phyloP scores from a whole-genome alignment of 208 protist species.

The Acanthamoeba royreba region DNA sequence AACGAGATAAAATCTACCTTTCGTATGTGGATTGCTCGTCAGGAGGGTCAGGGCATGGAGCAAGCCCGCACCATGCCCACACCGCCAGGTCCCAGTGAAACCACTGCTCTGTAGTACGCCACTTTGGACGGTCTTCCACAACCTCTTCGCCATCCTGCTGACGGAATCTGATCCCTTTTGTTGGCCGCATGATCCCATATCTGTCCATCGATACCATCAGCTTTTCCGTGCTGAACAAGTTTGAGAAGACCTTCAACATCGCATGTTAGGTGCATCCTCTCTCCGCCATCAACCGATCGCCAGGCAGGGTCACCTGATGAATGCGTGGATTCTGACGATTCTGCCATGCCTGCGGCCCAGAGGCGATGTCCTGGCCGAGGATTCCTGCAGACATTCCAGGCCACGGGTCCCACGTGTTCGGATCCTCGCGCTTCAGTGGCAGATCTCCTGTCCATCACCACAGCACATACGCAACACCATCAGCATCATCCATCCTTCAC shows the following conservation, averaged over 20 bases:
- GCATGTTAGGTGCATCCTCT: no score
- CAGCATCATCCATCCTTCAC: no score
- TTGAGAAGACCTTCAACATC: background rate
- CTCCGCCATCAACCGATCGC: no score
- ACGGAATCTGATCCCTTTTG: background rate
- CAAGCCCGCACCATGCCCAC: constrained; percentile 9
- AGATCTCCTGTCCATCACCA: background rate
- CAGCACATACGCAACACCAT: background rate
- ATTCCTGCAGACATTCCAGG: background rate
- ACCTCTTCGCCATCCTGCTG: background rate
- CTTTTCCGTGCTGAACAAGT: background rate
- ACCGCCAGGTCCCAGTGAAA: constrained; percentile 15
- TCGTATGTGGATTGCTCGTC: background rate
- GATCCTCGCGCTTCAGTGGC: background rate
- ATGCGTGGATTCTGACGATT: constrained; percentile 8
- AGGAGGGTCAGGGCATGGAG: background rate
- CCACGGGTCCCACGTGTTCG: background rate
- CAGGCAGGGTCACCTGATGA: no score
- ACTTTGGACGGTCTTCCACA: background rate
- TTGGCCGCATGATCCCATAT: constrained; percentile 36
- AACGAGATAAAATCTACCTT: background rate
- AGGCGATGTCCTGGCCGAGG: background rate
- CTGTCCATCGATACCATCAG: background rate
- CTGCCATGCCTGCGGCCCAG: background rate
- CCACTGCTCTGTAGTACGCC: background rate